These are phyloP conservation scores for Panus rudis DNA, from an alignment of 768 basidiomycete species.

Conservation along the genomic window DNA sequence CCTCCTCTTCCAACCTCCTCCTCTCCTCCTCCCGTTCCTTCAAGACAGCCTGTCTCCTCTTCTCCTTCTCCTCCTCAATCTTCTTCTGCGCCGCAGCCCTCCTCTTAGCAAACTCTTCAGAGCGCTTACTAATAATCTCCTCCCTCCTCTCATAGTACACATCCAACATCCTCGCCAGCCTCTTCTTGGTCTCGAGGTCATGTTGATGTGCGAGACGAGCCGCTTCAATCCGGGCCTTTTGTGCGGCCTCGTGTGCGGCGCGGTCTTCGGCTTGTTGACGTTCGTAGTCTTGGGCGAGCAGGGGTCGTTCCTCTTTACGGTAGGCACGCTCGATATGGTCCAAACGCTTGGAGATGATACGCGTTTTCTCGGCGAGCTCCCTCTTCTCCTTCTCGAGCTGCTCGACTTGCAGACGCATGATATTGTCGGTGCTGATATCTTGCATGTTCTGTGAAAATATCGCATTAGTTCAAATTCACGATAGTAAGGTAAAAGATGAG, in stretches of 20 bases:
- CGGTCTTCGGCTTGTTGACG: constrained; percentile 76
- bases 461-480: constrained; percentile 2
- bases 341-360: constrained; percentile 80
- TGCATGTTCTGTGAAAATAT: constrained; percentile 57
- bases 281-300: constrained; percentile 82
- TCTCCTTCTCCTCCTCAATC: constrained; percentile 81
- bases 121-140: constrained; percentile 47
- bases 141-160: constrained; percentile 58
- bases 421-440: constrained; percentile 74
- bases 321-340: constrained; percentile 95
- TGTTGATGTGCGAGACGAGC: constrained; percentile 53
- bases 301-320: constrained; percentile 86
- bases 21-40: constrained; percentile 57
- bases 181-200: constrained; percentile 66
- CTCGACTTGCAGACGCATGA: constrained; percentile 87
- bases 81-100: constrained; percentile 53
- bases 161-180: constrained; percentile 62
- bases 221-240: constrained; percentile 49
- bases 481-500: not conserved
- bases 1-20: constrained; percentile 33
- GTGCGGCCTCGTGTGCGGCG: constrained; percentile 55
- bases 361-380: constrained; percentile 73
- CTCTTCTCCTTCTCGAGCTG: constrained; percentile 97
- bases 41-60: constrained; percentile 50
- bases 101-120: constrained; percentile 58